Evolutionary conservation across 768 basidiomycete genomes (phyloP), one percentile per base, ranked within the genome.

Genomic region (Serendipita indica): DNA sequence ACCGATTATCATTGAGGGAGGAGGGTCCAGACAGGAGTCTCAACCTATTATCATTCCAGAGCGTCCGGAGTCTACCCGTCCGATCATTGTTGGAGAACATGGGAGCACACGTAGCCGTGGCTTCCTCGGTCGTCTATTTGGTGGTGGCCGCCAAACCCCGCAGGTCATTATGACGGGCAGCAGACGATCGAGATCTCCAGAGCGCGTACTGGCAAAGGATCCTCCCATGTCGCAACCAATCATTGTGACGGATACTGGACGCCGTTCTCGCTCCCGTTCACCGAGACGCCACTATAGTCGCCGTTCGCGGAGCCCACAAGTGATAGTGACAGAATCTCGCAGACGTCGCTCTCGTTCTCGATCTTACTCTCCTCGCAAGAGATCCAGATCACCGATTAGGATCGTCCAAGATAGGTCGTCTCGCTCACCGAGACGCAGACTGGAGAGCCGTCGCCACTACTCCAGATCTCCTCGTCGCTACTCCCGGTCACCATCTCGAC

Each of bases 331-430:
- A 6, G 56, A 33, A 6, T 34, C 59, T 58, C 59, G 56, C n/a
- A 33, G 33, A 39, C 16, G 32, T 32, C 66, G 59, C 7, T 65
- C 65, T 20, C 63, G 62, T 16, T 67, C 70, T 20, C 65, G 65
- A 28, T 67, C 71, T 12, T 64, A 57, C 33, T 66, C 68, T 57
- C 65, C 58, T 49, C 22, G 58, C 33, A 3, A 22, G 20, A 16
- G 64, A 35, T 54, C 32, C 32, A 20, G 37, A 18, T 34, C 60
- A n/a, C 20, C 39, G 10, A n/a, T 30, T 58, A 18, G 41, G 30
- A 33, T 60, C 33, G 34, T n/a, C 33, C 35, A 37, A 37, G 12
- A n/a, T n/a, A n/a, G n/a, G n/a, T n/a, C n/a, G n/a, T n/a, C n/a
- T n/a, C n/a, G n/a, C n/a, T n/a, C n/a, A n/a, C n/a, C n/a, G n/a